Base-by-base conservation (phyloP, 164 flowering plant genomes). In the Kalanchoe fedtschenkoi region DNA sequence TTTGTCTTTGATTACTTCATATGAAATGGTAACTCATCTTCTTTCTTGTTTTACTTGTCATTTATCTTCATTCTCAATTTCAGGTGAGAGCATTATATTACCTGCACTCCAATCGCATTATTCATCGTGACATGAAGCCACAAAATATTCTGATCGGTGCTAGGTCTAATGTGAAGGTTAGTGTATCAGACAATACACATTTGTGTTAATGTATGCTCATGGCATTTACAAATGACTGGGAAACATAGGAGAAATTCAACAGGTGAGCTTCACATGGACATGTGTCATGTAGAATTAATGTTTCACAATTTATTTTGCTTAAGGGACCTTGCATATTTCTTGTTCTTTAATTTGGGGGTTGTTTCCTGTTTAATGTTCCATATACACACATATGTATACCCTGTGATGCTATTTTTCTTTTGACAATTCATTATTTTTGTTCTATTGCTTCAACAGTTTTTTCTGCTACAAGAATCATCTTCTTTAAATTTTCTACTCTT, bases 51-150 rank as follows among this genome's bases (percentile, higher is more conserved):
- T 32, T 37, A 34, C 14, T n/a, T 16, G 21, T 32, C 24, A 13
- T 32, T 15, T 24, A 6, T 14, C 34, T 33, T 16, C 1, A 16
- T 58, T 58, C 28, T 58, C 16, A 61, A 64, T 41, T 34, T 61
- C 83, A 93, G 99, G 99, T 90, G 33, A 83, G 81, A 72, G 99
- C 99, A 66, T 76, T 93, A 78, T 78, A 88, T 77, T 93, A 93
- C 75, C 73, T 93, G 73, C 99, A 93, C 69, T 86, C 97, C 56
- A 93, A 93, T 67, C 89, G 99, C 38, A 88, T 93, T 55, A 93
- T 93, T 58, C 99, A 93, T 73, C 96, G 99, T 32, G 99, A 93
- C 65, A 90, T 93, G 99, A 93, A 93, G 76, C 99, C 99, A 22
- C 99, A 93, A 55, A 93, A 93, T 77, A 93, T 93, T 66, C 88